phyloP scores from a whole-genome alignment of 2,329 filamentous ascomycete species.

The Westerdykella aurantiaca region DNA sequence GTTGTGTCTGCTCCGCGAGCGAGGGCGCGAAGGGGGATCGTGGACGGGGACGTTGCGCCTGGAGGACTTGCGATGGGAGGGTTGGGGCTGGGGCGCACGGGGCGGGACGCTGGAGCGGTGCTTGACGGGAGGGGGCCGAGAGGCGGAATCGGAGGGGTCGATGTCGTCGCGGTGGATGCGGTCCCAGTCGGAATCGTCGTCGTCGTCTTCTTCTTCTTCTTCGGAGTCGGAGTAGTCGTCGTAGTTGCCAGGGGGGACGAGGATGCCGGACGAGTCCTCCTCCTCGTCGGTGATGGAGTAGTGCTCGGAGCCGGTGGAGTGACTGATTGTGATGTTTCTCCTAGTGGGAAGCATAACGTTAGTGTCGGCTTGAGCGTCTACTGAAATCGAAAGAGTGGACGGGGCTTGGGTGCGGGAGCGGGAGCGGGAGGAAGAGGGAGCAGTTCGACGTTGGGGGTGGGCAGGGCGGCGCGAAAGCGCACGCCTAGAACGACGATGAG shows the following conservation, averaged over 20 bases:
- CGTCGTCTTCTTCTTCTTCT: slow-evolving; percentile 27
- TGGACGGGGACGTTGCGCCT: slow-evolving; percentile 24
- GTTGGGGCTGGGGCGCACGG: slow-evolving; percentile 34
- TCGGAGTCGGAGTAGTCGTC: slow-evolving; percentile 26
- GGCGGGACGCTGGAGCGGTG: slow-evolving; percentile 31
- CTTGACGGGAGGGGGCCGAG: slow-evolving; percentile 36
- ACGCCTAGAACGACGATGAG: slow-evolving; percentile 26
- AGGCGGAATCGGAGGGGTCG: slow-evolving; percentile 47
- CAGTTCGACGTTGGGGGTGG: slow-evolving; percentile 15
- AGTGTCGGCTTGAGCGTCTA: slow-evolving; percentile 29
- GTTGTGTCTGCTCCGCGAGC: slow-evolving; percentile 29
- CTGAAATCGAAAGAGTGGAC: slow-evolving; percentile 27
- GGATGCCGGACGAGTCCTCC: slow-evolving; percentile 28
- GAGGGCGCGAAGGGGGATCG: slow-evolving; percentile 28
- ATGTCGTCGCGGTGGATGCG: slow-evolving; percentile 38
- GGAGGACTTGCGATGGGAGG: slow-evolving; percentile 36
- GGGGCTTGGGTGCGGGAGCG: slow-evolving; percentile 20
- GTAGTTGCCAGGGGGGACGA: slow-evolving; percentile 28
- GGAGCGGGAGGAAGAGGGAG: slow-evolving; percentile 19
- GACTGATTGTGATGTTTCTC: slow-evolving; percentile 37
- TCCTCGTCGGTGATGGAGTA: slow-evolving; percentile 25
- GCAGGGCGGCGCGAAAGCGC: slow-evolving; percentile 27
- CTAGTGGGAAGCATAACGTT: slow-evolving; percentile 34
- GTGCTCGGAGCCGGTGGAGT: slow-evolving; percentile 34
- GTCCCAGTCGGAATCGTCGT: slow-evolving; percentile 30